phyloP scores from a whole-genome alignment of 768 basidiomycete species.

The Dentipellis fragilis region DNA sequence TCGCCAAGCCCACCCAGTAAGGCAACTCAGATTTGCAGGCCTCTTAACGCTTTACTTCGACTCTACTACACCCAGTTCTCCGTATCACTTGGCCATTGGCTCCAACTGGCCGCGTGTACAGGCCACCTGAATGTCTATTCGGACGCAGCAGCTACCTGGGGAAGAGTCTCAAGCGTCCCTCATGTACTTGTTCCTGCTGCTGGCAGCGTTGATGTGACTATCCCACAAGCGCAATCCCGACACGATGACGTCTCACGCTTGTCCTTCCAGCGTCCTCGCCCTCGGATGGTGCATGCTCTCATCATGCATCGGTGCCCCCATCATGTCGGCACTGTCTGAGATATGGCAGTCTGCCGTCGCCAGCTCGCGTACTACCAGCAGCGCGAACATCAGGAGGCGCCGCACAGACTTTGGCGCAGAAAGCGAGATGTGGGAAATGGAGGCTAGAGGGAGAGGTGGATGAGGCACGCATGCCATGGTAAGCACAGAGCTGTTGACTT shows the following conservation, averaged over 20 bases:
- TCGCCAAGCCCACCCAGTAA: no score
- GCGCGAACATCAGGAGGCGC: slow-evolving; percentile 18
- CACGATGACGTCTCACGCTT: slow-evolving; percentile 1
- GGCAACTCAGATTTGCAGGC: no score
- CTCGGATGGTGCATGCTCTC: slow-evolving; percentile 58
- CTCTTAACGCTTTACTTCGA: no score
- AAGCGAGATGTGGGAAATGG: slow-evolving; percentile 58
- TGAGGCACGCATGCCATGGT: slow-evolving; percentile 3
- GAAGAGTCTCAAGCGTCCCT: slow-evolving; percentile 3
- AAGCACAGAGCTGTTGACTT: no score
- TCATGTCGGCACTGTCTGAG: slow-evolving; percentile 33
- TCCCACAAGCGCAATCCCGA: slow-evolving; percentile 1
- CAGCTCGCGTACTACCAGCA: slow-evolving; percentile 23
- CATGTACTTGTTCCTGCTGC: slow-evolving; percentile 31
- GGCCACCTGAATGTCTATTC: no score
- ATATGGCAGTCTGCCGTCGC: slow-evolving; percentile 38
- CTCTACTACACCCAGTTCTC: no score
- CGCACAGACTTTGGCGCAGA: slow-evolving; percentile 32
- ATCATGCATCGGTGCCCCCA: slow-evolving; percentile 50
- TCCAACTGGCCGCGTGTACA: no score
- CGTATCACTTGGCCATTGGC: no score
- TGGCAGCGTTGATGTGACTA: slow-evolving; percentile 40
- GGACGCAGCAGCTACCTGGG: no score
- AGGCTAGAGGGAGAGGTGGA: slow-evolving; percentile 23
- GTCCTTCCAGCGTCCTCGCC: slow-evolving; percentile 30